Conservation (phyloP, 1,284 basidiomycete species). For the Cryptococcus deneoformans region DNA sequence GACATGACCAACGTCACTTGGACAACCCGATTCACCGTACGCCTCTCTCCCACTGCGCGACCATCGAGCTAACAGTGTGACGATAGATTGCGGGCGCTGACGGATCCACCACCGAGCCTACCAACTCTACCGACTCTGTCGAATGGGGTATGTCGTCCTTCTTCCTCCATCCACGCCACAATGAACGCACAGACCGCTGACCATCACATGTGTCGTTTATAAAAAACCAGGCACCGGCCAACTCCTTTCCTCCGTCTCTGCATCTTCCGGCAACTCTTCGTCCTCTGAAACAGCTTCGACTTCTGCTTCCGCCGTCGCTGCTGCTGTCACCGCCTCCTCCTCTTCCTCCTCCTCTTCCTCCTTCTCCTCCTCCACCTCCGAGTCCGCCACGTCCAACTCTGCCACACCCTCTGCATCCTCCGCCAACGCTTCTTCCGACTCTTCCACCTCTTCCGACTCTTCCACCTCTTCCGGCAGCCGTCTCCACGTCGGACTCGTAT, state of each 20-base stretch:
- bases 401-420: background rate
- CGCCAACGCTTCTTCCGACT: background rate
- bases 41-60: constrained; percentile 1
- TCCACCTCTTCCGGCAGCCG: background rate
- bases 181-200: no score
- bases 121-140: constrained; percentile 7
- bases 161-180: no score
- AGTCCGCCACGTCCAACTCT: background rate
- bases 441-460: background rate
- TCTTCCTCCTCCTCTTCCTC: background rate
- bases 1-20: constrained; percentile 33
- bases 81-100: constrained; percentile 41
- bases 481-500: background rate
- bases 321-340: background rate
- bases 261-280: constrained; percentile 4
- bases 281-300: background rate
- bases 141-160: no score
- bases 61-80: background rate
- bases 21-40: constrained; percentile 50
- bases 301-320: background rate
- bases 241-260: background rate
- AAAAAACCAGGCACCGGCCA: no score
- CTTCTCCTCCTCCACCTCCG: background rate
- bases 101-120: constrained; percentile 36
- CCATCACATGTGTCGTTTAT: no score